These are phyloP conservation scores for Apophysomyces variabilis DNA, from an alignment of 371 early-diverging fungal genomes.

Conservation along the genomic window DNA sequence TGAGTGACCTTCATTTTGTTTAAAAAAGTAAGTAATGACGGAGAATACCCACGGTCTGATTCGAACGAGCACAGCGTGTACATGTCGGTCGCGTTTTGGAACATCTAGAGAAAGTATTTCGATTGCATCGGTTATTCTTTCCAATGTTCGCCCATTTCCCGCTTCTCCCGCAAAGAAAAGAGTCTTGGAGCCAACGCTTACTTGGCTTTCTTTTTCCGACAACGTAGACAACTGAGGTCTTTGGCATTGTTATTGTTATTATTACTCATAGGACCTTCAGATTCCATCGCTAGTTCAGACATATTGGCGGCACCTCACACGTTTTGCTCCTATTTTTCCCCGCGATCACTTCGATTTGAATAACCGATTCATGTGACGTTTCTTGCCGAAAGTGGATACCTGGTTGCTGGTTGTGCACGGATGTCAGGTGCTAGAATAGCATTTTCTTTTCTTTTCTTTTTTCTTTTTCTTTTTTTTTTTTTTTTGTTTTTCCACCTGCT, in stretches of 20 bases:
- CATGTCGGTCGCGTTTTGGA: conserved; percentile 56
- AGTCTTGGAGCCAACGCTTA: conserved; percentile 18
- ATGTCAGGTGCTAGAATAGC: background rate
- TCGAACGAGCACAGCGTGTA: conserved; percentile 53
- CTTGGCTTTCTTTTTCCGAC: conserved; percentile 62
- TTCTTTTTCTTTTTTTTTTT: conserved; percentile 5
- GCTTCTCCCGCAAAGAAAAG: background rate
- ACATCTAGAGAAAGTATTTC: conserved; percentile 30
- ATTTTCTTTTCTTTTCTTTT: conserved; percentile 10
- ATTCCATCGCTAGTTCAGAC: background rate
- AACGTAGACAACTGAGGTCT: conserved; percentile 53
- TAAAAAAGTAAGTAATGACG: background rate
- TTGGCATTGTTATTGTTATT: conserved; percentile 19
- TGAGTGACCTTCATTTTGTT: conserved; percentile 4
- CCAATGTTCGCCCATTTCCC: background rate
- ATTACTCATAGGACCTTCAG: conserved; percentile 13
- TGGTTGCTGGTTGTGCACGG: background rate
- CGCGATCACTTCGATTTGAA: conserved; percentile 15
- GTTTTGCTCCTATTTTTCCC: conserved; percentile 19
- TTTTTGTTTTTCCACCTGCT: conserved; percentile 12
- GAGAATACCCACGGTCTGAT: conserved; percentile 42
- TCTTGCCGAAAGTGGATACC: background rate
- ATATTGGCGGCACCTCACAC: too few species aligned
- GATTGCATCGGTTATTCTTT: background rate
- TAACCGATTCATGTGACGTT: background rate